phyloP scores from a whole-genome alignment of 129 eudicot genomes.

The Kitagawia praeruptora region DNA sequence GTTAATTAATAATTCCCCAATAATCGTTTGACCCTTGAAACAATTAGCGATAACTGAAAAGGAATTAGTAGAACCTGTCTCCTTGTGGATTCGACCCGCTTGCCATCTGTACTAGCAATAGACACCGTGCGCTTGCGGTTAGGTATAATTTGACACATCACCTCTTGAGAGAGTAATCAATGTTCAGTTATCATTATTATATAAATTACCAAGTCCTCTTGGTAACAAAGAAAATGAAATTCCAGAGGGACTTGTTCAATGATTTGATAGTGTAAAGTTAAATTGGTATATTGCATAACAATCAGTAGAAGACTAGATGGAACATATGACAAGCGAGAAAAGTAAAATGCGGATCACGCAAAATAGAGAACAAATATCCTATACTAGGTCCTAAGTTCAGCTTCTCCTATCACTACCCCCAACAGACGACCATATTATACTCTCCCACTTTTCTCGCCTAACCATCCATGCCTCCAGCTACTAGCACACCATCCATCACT shows the following conservation, averaged over 20 bases:
- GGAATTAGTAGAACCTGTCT: too few relatives aligned
- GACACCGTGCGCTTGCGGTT: too few relatives aligned
- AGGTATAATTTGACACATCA: too few relatives aligned
- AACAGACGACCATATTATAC: not conserved
- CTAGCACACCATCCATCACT: not conserved
- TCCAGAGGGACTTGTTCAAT: not conserved
- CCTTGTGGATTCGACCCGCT: too few relatives aligned
- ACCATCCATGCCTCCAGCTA: not conserved
- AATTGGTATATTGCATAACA: not conserved
- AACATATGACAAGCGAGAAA: not conserved
- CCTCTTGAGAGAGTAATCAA: constrained; percentile 50
- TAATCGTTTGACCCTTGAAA: too few relatives aligned
- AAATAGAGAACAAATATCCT: not conserved
- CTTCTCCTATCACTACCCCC: not conserved
- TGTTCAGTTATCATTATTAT: not conserved
- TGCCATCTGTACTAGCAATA: too few relatives aligned
- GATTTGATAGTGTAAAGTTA: not conserved
- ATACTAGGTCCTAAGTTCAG: not conserved
- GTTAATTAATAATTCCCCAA: too few relatives aligned
- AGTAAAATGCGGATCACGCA: not conserved
- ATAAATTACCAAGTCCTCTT: not conserved
- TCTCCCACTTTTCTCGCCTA: not conserved
- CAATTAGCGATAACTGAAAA: too few relatives aligned
- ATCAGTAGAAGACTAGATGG: not conserved
- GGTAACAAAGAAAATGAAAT: not conserved